Base-by-base conservation (phyloP, 1,139 yeast species). In the Lizanozyma gosingica region DNA sequence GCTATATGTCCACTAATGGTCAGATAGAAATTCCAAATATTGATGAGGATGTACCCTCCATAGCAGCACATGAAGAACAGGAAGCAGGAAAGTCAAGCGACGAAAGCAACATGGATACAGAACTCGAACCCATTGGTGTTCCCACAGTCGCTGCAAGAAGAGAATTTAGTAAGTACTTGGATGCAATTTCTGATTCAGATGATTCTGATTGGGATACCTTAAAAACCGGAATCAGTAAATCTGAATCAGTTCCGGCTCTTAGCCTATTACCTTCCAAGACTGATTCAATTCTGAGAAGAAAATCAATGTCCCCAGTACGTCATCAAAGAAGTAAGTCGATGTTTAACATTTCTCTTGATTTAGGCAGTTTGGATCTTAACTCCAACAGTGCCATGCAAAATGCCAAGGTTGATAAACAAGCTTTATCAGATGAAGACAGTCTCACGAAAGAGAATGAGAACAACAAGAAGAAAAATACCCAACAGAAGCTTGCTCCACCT, bases 21-120 rank as follows among this genome's bases (percentile, higher is more conserved):
- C 72, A 67, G 43, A 70, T 70, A 32, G 72, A 67, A 43, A 70
- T 70, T 17, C 75, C 76, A 0, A 68, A 67, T 39, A 22, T 41
- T n/a, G 44, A 35, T 2, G 36, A 35, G 14, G n/a, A n/a, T n/a
- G n/a, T n/a, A n/a, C n/a, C n/a, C n/a, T n/a, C n/a, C n/a, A n/a
- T n/a, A n/a, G n/a, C n/a, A n/a, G n/a, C n/a, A n/a, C n/a, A n/a
- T n/a, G n/a, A n/a, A n/a, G n/a, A n/a, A n/a, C n/a, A n/a, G n/a
- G n/a, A 27, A 17, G 8, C 18, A 15, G 17, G 4, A 45, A 3
- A 36, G 42, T 27, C 40, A 37, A 14, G 37, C 22, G 40, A 37
- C 11, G 36, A 34, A 14, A 37, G 14, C 15, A 36, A 35, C 2
- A 37, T 39, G 15, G 17, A 15, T 3, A 40, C 45, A 4, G 44